phyloP scores from a whole-genome alignment of 208 protist species.

The Sergeia podlipaevii region DNA sequence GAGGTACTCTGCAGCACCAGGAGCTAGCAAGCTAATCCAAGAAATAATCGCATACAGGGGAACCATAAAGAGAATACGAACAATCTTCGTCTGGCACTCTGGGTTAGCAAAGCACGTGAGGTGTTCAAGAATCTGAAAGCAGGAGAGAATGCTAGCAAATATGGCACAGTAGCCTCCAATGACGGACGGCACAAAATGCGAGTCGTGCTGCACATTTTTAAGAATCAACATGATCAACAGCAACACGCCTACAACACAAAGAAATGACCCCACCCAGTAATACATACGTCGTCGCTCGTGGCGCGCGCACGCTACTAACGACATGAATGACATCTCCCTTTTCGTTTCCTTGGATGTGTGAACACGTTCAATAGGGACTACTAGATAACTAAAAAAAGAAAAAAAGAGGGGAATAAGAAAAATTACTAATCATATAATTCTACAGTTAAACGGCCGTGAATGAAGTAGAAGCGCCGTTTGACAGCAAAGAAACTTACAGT shows the following conservation, averaged over 20 bases:
- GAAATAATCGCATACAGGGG: constrained; percentile 89
- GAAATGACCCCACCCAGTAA: constrained; percentile 82
- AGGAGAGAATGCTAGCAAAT: constrained; percentile 82
- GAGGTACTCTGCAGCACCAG: constrained; percentile 78
- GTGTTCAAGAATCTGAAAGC: constrained; percentile 91
- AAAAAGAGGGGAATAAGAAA: too few species aligned
- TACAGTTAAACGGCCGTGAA: too few species aligned
- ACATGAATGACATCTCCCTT: too few species aligned
- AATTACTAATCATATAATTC: too few species aligned
- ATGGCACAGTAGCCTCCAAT: constrained; percentile 88
- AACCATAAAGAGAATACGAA: constrained; percentile 94
- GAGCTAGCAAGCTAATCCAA: constrained; percentile 73
- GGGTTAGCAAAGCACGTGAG: constrained; percentile 87
- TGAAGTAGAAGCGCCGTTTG: too few species aligned
- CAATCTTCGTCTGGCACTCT: constrained; percentile 89
- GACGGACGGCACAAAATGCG: constrained; percentile 61
- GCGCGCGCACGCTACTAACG: too few species aligned
- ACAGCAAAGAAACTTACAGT: too few species aligned
- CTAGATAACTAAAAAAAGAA: too few species aligned
- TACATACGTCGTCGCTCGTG: constrained; percentile 77
- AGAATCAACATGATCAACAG: constrained; percentile 64
- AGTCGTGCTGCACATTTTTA: constrained; percentile 29
- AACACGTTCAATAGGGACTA: too few species aligned
- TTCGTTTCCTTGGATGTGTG: too few species aligned
- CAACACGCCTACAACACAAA: constrained; percentile 68